Base-by-base conservation (phyloP, 163 green algal genomes). In the Volvox carteri region DNA sequence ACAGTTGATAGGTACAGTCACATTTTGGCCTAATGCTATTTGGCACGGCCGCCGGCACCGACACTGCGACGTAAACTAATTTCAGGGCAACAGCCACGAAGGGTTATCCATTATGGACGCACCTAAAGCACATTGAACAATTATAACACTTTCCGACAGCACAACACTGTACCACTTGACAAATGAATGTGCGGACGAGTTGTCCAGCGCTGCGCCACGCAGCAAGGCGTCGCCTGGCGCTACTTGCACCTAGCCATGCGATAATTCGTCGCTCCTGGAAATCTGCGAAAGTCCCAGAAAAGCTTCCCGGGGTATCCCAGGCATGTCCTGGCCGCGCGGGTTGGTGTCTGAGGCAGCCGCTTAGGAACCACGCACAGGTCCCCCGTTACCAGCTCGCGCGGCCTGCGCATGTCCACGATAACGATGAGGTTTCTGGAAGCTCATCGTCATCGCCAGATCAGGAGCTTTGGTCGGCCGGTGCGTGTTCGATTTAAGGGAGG, bases 391-490 rank as follows among this genome's bases (percentile, higher is more conserved):
- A 48, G 67, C 67, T 6, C 67, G 35, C 28, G 33, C 46, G 67
- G 37, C 60, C n/a, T 39, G n/a, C 19, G n/a, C 60, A 72, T 37
- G n/a, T 11, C 25, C 11, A 39, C 37, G 60, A 39, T 39, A 72
- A 58, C 14, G 48, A 58, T 58, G 14, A n/a, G 60, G 2, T 35
- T 28, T 72, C n/a, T 28, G 28, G 60, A 28, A 39, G 60, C 60
- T n/a, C n/a, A 58, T 1, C 42, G 18, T 25, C 50, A 0, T 37
- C 54, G 48, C 1, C 48, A 6, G 30, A 68, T 21, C 46, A 42
- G 48, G 75, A 84, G 46, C 48, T 84, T 18, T 84, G 75, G 75
- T 84, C 75, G 4, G 33, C 75, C 1, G 75, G 75, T 84, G 75
- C 9, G 75, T 33, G 14, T 25, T 60, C 16, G 12, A 60, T 60